These are phyloP conservation scores for Mycena sanguinolenta DNA, from an alignment of 768 basidiomycete genomes.

Conservation along the genomic window DNA sequence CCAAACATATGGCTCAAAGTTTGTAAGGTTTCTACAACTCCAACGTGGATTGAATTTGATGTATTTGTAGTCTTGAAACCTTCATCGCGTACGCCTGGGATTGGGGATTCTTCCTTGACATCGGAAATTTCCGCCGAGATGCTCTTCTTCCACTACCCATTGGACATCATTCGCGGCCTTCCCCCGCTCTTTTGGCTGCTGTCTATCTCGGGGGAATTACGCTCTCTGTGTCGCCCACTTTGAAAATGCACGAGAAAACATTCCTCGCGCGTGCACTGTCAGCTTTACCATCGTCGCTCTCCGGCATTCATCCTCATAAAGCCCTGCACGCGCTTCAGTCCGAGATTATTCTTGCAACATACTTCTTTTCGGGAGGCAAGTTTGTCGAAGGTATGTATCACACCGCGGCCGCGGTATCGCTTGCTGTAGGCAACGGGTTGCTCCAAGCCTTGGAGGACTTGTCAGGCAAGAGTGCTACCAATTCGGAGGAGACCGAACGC, in stretches of 20 bases:
- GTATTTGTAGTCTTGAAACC: constrained; percentile 24
- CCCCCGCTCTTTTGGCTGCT: constrained; percentile 41
- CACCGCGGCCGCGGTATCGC: constrained; percentile 50
- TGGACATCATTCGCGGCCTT: constrained; percentile 39
- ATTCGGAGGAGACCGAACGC: constrained; percentile 27
- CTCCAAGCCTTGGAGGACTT: constrained; percentile 22
- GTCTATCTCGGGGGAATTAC: constrained; percentile 44
- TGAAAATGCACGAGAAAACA: constrained; percentile 19
- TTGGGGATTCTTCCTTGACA: constrained; percentile 62
- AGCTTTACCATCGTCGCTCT: constrained; percentile 40
- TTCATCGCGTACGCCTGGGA: constrained; percentile 56
- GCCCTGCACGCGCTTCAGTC: constrained; percentile 51
- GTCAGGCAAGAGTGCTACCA: neutral
- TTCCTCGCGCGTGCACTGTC: constrained; percentile 50
- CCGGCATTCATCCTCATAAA: constrained; percentile 41
- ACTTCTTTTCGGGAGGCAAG: constrained; percentile 56
- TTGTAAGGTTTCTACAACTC: neutral
- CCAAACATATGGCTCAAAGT: neutral
- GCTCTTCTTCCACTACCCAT: constrained; percentile 38
- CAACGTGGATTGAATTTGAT: neutral
- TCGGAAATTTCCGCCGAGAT: constrained; percentile 50
- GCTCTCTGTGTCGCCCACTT: constrained; percentile 7
- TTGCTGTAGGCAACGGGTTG: constrained; percentile 44
- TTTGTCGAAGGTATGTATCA: constrained; percentile 52
- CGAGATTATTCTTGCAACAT: constrained; percentile 57